Evolutionary conservation across 1,284 basidiomycete genomes (phyloP).

Genomic region (Coniferiporia sulphurascens): DNA sequence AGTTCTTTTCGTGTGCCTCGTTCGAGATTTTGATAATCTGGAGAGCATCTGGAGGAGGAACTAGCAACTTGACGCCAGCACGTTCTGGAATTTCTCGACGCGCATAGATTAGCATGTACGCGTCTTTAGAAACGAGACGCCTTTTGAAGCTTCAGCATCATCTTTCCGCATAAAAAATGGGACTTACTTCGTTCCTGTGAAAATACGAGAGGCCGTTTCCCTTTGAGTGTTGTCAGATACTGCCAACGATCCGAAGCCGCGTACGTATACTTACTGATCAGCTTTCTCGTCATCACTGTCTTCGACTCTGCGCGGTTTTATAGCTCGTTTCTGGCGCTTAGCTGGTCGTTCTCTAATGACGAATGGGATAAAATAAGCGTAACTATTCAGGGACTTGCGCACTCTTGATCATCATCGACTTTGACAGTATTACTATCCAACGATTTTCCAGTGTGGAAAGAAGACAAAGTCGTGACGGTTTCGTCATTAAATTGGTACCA

Average conservation of each 20-base stretch:
- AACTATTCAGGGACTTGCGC: neutral
- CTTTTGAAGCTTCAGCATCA: neutral
- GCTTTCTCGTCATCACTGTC: conserved; percentile 57
- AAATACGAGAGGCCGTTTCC: conserved; percentile 6
- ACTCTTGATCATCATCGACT: conserved; percentile 17
- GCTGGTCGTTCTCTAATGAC: conserved; percentile 1
- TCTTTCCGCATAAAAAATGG: neutral
- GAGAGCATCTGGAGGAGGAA: conserved; percentile 48
- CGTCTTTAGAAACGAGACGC: conserved; percentile 66
- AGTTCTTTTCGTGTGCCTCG: conserved; percentile 44
- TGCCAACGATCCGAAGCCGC: neutral
- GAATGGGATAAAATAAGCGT: neutral
- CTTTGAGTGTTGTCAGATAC: neutral
- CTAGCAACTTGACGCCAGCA: neutral
- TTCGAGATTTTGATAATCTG: conserved; percentile 56
- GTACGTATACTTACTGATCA: conserved; percentile 31
- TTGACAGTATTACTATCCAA: neutral
- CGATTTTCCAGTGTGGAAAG: conserved; percentile 22
- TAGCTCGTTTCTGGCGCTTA: conserved; percentile 24
- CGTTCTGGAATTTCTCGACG: conserved; percentile 28
- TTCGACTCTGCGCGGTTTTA: conserved; percentile 39
- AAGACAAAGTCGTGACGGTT: conserved; percentile 53
- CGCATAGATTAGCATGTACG: conserved; percentile 90
- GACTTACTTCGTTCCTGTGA: neutral
- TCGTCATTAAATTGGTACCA: conserved; percentile 94